Base-by-base conservation (phyloP, 2,329 filamentous ascomycete genomes). In the Trichoderma koningii region DNA sequence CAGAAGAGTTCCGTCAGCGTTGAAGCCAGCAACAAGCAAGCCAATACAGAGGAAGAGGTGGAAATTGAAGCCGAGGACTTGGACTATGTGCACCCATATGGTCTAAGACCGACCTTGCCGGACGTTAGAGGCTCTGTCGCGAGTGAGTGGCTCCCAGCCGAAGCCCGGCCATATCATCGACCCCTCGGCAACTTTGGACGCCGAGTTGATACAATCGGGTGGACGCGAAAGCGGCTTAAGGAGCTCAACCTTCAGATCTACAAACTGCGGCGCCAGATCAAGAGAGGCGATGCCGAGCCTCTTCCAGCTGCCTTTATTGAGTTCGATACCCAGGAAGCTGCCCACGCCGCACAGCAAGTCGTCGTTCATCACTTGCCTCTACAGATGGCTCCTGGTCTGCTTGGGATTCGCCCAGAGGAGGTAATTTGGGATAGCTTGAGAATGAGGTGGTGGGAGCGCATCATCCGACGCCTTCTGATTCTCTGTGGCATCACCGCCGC, bases 171-270 rank as follows among this genome's bases (percentile, higher is more conserved):
- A 1, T 88, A 89, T 1, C 93, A 97, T 74, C 74, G 82, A 0
- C 79, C 84, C 6, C 76, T 95, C 23, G 85, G 85, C 17, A 82
- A 91, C 53, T 85, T 93, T 69, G 91, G 93, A 70, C 89, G 92
- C 74, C 95, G 96, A 76, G 93, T 97, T 17, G 95, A 99, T 78
- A 95, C 93, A 0, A 97, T 99, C 76, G 87, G 94, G 68, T 97
- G 91, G 90, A 90, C 88, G 68, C 90, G 95, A 59, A 81, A 83
- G 1, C 72, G 77, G 4, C 71, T 81, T 2, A 75, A 76, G 28
- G 73, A 78, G 2, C 70, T 81, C 15, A 80, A 79, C 53, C 66
- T 73, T 0, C 74, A 77, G 17, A 80, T 81, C 34, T 76, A 71
- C 67, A 90, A 96, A 76, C 86, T 97, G 60, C 85, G 89, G 68